Evolutionary conservation across 2,329 filamentous ascomycete genomes (phyloP).

Genomic region (Penicillium verrucosum): DNA sequence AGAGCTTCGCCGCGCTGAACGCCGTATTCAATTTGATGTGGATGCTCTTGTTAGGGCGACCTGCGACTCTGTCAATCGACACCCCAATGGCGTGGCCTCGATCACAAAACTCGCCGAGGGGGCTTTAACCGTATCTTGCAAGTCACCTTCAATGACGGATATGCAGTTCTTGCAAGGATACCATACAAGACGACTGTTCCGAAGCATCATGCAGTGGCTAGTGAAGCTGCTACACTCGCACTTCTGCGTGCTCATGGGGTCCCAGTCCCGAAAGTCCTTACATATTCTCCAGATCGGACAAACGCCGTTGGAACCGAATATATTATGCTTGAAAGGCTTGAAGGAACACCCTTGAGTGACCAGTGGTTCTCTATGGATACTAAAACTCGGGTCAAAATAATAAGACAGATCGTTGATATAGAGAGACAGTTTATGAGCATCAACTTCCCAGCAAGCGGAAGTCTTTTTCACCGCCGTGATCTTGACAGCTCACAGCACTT

Average conservation of each 20-base stretch:
- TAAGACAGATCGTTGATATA: conserved; percentile 24
- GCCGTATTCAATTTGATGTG: conserved; percentile 1
- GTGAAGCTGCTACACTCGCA: conserved; percentile 40
- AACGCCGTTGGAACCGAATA: conserved; percentile 42
- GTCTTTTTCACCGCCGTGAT: conserved; percentile 26
- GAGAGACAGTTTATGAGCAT: conserved; percentile 24
- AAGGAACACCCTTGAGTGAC: conserved; percentile 32
- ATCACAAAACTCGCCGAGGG: conserved; percentile 35
- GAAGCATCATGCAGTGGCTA: conserved; percentile 32
- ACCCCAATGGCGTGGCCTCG: conserved; percentile 4
- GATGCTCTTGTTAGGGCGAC: conserved; percentile 7
- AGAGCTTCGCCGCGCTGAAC: conserved; percentile 10
- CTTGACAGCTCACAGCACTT: conserved; percentile 6
- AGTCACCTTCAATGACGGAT: conserved; percentile 30
- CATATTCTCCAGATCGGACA: conserved; percentile 31
- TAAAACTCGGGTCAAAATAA: conserved; percentile 21
- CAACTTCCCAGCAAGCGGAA: conserved; percentile 26
- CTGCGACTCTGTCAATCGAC: conserved; percentile 6
- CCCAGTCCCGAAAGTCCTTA: conserved; percentile 39
- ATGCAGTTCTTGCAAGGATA: conserved; percentile 31
- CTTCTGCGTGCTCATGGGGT: conserved; percentile 32
- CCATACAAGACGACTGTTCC: conserved; percentile 34
- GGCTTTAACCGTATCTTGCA: conserved; percentile 39
- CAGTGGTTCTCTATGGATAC: conserved; percentile 31
- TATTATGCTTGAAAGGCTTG: conserved; percentile 37